Evolutionary conservation across 2,329 filamentous ascomycete genomes (phyloP).

Genomic region (Biscogniauxia mediterranea): DNA sequence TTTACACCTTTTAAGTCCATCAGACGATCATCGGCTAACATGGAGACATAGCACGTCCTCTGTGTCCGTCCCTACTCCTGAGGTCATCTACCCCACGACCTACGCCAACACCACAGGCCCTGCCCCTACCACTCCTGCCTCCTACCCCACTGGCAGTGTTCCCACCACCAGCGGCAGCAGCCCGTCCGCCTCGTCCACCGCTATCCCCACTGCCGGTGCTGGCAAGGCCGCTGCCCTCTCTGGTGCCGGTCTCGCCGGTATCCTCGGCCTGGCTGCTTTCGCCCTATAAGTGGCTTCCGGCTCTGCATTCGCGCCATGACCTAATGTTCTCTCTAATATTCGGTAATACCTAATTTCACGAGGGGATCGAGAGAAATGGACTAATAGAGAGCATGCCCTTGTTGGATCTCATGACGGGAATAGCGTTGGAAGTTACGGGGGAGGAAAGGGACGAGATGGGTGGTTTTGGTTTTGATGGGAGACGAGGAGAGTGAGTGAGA

Average conservation of each 20-base stretch:
- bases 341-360: slow-evolving; percentile 38
- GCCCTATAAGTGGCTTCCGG: slow-evolving; percentile 51
- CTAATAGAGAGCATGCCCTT: background rate
- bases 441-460: slow-evolving; percentile 18
- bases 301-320: slow-evolving; percentile 33
- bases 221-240: slow-evolving; percentile 56
- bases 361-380: too few species aligned
- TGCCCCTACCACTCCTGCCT: slow-evolving; percentile 8
- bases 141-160: slow-evolving; percentile 7
- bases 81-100: slow-evolving; percentile 23
- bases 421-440: slow-evolving; percentile 30
- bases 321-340: slow-evolving; percentile 40
- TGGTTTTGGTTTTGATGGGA: slow-evolving; percentile 27
- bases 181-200: slow-evolving; percentile 31
- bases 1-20: background rate
- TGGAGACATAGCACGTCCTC: slow-evolving; percentile 25
- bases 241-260: slow-evolving; percentile 58
- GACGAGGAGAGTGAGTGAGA: too few species aligned
- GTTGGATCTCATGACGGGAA: slow-evolving; percentile 37
- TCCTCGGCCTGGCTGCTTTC: slow-evolving; percentile 59
- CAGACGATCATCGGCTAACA: slow-evolving; percentile 18
- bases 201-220: slow-evolving; percentile 53
- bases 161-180: slow-evolving; percentile 17
- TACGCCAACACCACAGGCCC: slow-evolving; percentile 14
- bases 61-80: slow-evolving; percentile 7